These are phyloP conservation scores for Acer negundo DNA, from an alignment of 345 rosid species.

Conservation along the genomic window DNA sequence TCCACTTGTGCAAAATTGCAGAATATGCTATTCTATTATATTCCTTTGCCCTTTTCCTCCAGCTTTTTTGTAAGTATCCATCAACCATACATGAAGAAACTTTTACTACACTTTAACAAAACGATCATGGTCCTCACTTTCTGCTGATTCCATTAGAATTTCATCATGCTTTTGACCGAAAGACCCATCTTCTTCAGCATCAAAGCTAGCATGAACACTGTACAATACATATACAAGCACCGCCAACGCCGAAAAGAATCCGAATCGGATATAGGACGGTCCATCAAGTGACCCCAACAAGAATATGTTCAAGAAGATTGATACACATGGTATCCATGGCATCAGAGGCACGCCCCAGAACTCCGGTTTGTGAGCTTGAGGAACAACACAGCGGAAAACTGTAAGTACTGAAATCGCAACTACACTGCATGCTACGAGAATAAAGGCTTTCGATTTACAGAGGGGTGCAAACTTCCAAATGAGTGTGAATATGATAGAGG, in stretches of 20 bases:
- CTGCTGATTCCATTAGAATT: conserved; percentile 37
- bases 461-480: conserved; percentile 62
- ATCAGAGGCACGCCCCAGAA: conserved; percentile 91
- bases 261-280: conserved; percentile 70
- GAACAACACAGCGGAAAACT: conserved; percentile 55
- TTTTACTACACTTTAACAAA: conserved; percentile 48
- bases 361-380: conserved; percentile 71
- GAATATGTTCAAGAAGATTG: conserved; percentile 83
- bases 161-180: conserved; percentile 45
- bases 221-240: conserved; percentile 70
- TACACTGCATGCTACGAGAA: conserved; percentile 48
- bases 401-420: conserved; percentile 47
- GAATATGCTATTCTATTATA: conserved; percentile 4
- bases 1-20: conserved; percentile 17
- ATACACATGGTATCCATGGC: conserved; percentile 88
- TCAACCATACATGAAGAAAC: conserved; percentile 19
- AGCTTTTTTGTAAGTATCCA: conserved; percentile 17
- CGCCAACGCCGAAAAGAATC: conserved; percentile 61
- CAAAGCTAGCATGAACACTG: conserved; percentile 90
- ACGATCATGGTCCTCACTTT: conserved; percentile 33
- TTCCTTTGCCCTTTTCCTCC: background rate
- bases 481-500: conserved; percentile 65
- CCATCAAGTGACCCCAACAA: conserved; percentile 73
- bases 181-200: conserved; percentile 61
- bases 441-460: conserved; percentile 51